These are phyloP conservation scores for Durio zibethinus DNA, from an alignment of 345 rosid genomes.

Conservation along the genomic window DNA sequence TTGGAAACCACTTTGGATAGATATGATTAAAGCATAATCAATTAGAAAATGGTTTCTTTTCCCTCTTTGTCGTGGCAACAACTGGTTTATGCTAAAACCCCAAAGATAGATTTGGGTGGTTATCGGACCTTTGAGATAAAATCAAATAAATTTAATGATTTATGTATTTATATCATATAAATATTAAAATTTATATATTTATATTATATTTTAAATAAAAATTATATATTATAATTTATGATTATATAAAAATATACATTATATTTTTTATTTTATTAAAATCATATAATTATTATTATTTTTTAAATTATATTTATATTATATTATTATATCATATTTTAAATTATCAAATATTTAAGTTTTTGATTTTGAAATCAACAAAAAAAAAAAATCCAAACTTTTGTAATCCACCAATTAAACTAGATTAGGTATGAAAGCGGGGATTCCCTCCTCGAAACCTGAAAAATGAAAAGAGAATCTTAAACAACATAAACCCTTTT, in stretches of 20 bases:
- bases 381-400: constrained; percentile 1
- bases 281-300: too few relatives aligned
- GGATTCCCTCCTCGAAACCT: constrained; percentile 14
- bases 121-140: not conserved
- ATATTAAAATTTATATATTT: too few relatives aligned
- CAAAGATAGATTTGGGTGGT: not conserved
- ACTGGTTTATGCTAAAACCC: not conserved
- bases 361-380: constrained; percentile 25
- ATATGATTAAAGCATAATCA: too few relatives aligned
- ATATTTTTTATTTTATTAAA: too few relatives aligned
- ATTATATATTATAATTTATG: too few relatives aligned
- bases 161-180: too few relatives aligned
- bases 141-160: too few relatives aligned
- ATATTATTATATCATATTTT: too few relatives aligned
- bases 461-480: constrained; percentile 1
- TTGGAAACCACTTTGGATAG: not conserved
- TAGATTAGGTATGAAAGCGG: not conserved
- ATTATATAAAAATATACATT: too few relatives aligned
- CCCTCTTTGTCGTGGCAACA: not conserved
- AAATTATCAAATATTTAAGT: too few relatives aligned
- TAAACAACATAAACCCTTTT: not conserved
- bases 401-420: constrained; percentile 15
- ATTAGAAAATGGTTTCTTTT: not conserved
- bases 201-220: too few relatives aligned
- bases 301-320: too few relatives aligned